Conservation (phyloP, 345 rosid species). For the Angophora floribunda region DNA sequence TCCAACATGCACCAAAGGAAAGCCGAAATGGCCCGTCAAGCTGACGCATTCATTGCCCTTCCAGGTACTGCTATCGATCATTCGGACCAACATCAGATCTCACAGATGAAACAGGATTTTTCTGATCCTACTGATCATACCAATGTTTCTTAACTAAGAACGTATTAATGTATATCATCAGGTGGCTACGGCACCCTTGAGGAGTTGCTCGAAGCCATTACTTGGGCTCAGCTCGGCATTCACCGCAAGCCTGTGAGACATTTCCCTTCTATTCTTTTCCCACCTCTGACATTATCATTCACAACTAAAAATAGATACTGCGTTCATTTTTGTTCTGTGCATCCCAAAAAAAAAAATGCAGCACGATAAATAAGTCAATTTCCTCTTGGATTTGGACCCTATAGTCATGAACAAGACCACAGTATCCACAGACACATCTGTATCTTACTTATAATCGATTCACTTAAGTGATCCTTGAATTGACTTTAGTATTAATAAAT, state of each 20-base stretch:
- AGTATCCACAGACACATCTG: neutral
- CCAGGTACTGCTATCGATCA: constrained; percentile 38
- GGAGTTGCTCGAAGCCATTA: constrained; percentile 89
- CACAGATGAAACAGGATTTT: neutral
- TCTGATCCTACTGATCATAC: neutral
- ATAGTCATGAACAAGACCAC: neutral
- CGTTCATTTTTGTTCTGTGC: neutral
- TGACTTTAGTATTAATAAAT: neutral
- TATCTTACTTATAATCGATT: neutral
- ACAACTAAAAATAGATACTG: neutral
- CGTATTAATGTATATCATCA: neutral
- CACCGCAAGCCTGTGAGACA: constrained; percentile 81
- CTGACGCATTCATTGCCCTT: constrained; percentile 90
- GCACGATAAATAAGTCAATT: neutral
- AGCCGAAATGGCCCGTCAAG: constrained; percentile 95
- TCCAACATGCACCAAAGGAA: constrained; percentile 94
- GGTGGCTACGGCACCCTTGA: constrained; percentile 98
- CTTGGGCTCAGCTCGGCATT: constrained; percentile 98
- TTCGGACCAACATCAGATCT: neutral
- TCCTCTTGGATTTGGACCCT: neutral
- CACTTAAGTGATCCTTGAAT: neutral
- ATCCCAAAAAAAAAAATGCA: neutral
- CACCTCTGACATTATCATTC: neutral
- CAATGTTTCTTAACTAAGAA: neutral
- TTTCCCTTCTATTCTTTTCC: neutral